Conservation (phyloP, 148 eudicot genomes). For the Cornus kousa region DNA sequence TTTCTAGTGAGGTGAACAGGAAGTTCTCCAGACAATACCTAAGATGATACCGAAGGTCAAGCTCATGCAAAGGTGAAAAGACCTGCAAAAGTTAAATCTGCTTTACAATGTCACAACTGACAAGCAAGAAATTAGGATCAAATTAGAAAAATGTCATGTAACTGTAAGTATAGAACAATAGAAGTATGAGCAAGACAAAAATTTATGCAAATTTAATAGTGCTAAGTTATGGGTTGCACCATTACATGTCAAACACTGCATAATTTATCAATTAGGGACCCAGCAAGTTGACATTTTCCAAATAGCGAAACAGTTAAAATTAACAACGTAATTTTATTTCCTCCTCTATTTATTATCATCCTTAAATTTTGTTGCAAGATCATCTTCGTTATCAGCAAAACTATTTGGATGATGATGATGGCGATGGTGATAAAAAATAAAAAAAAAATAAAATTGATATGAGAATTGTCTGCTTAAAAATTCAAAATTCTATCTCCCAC, state of each 20-base stretch:
- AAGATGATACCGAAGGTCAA: conserved; percentile 86
- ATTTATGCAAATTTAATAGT: background rate
- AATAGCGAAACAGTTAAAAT: background rate
- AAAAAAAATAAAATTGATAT: too few relatives aligned
- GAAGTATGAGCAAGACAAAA: background rate
- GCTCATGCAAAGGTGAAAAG: conserved; percentile 87
- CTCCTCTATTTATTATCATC: background rate
- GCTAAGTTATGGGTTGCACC: background rate
- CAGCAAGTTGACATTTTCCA: background rate
- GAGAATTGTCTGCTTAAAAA: too few relatives aligned
- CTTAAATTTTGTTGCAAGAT: background rate
- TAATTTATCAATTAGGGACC: background rate
- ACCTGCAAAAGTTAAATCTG: conserved; percentile 56
- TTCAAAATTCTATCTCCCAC: too few relatives aligned
- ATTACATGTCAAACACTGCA: background rate
- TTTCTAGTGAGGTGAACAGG: background rate
- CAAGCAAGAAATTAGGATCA: background rate
- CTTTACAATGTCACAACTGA: conserved; percentile 2
- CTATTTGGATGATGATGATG: background rate
- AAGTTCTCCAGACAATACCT: conserved; percentile 44
- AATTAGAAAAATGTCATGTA: background rate
- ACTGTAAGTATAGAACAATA: background rate
- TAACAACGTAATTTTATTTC: background rate
- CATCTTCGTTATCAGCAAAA: background rate
- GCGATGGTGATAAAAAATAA: too few relatives aligned